Base-by-base conservation (phyloP, 768 basidiomycete species). In the Termitomyces sp. region DNA sequence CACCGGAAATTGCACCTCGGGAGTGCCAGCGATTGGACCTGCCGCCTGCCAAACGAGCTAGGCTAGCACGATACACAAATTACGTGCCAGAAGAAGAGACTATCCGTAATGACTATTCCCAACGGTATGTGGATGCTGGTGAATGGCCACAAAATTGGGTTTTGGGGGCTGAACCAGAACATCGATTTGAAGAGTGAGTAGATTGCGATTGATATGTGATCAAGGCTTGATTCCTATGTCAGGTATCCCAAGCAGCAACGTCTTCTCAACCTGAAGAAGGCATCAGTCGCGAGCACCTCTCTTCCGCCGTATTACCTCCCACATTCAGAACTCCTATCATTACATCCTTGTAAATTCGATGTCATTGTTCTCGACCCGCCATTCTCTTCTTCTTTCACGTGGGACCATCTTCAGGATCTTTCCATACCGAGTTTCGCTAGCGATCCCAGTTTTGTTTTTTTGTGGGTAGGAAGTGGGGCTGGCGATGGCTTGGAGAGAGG, bases 61-160 rank as follows among this genome's bases (percentile, higher is more conserved):
- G 91, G 4, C 74, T 83, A 6, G 78, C 81, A 22, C 80, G 89
- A 36, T 94, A 92, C 62, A 69, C 70, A 34, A 95, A 95, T 67
- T 95, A 96, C 63, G 81, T 95, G 16, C 88, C 91, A 1, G 93
- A 94, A 60, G 96, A 99, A 68, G 96, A 99, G 71, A 98, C 95
- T 0, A 91, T 99, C 44, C 82, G 97, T 48, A 98, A 97, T 65
- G 95, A 99, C 74, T 94, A 95, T 68, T 92, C 90, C 0, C 88
- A 89, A 71, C 78, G 88, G 62, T 98, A 96, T 71, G 93, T 95
- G 34, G 88, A 92, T 65, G 82, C 89, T 2, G 95, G 95, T 10
- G 90, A 92, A 62, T 94, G 95, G 87, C 93, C 95, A 1, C 94
- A 96, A 73, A 88, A 97, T 66, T 93, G 88, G 84, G 89, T 99